Conservation (phyloP, 371 early-diverging fungal genomes). For the Blastocladiella emersonii region DNA sequence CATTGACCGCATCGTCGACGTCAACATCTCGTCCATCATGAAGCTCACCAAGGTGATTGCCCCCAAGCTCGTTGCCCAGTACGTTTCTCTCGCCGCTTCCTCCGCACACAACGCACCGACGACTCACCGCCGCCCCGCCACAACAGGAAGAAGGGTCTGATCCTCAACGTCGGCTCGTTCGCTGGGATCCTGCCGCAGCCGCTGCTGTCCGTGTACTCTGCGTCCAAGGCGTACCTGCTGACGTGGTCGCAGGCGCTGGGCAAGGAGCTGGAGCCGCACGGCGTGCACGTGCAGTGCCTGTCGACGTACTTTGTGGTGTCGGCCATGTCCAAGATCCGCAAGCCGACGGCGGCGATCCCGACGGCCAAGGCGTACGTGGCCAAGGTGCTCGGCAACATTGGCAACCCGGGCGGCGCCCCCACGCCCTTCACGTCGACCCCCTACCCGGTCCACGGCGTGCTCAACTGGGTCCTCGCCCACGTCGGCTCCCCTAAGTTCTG, state of each 20-base stretch:
- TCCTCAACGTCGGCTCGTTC: constrained; percentile 89
- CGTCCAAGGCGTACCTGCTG: constrained; percentile 83
- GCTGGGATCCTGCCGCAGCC: constrained; percentile 79
- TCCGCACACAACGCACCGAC: constrained; percentile 9
- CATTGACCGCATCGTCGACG: constrained; percentile 62
- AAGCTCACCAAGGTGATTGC: constrained; percentile 68
- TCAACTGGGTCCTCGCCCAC: constrained; percentile 57
- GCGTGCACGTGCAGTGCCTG: constrained; percentile 75
- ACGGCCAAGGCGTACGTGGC: constrained; percentile 65
- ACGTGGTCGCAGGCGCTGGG: constrained; percentile 81
- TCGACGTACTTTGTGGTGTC: constrained; percentile 84
- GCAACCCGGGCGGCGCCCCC: constrained; percentile 54
- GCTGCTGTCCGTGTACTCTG: constrained; percentile 81
- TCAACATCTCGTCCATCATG: constrained; percentile 76
- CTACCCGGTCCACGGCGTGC: constrained; percentile 63
- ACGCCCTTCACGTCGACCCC: constrained; percentile 61
- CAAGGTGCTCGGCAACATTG: constrained; percentile 54
- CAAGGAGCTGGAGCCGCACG: constrained; percentile 56
- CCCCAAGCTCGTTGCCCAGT: constrained; percentile 53
- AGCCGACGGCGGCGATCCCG: constrained; percentile 60
- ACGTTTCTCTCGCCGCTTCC: constrained; percentile 12
- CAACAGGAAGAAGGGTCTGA: constrained; percentile 57
- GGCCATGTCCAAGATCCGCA: constrained; percentile 84
- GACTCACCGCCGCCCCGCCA: constrained; percentile 4
- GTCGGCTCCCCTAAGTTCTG: constrained; percentile 42